phyloP scores from a whole-genome alignment of 768 basidiomycete genomes.

The Suillus hirtellus region DNA sequence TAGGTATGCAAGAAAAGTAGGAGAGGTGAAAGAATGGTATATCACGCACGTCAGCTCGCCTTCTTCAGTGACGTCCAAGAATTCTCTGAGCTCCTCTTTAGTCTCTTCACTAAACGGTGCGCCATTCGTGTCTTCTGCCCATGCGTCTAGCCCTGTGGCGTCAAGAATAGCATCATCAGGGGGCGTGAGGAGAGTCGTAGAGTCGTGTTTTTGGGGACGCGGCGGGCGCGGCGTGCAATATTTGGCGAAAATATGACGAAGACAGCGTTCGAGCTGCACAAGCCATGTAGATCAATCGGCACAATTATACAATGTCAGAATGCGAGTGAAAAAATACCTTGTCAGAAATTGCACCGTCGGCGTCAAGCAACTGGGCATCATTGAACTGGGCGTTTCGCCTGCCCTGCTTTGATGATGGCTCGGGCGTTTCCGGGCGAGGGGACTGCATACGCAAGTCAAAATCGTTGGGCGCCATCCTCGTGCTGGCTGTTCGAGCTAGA shows the following conservation, averaged over 20 bases:
- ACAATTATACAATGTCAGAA: not conserved
- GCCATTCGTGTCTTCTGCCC: conserved; percentile 84
- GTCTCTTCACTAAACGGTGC: conserved; percentile 73
- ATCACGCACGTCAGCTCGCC: conserved; percentile 68
- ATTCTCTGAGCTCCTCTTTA: conserved; percentile 75
- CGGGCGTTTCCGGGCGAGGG: conserved; percentile 60
- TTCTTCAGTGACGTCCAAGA: conserved; percentile 71
- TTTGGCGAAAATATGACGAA: conserved; percentile 78
- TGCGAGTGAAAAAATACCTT: conserved; percentile 43
- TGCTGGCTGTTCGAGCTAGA: conserved; percentile 7
- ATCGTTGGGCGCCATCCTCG: conserved; percentile 9
- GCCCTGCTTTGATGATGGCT: conserved; percentile 61
- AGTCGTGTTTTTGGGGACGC: conserved; percentile 21
- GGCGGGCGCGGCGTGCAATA: conserved; percentile 56
- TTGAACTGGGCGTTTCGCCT: conserved; percentile 47
- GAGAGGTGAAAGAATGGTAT: conserved; percentile 1
- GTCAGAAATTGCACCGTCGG: conserved; percentile 66
- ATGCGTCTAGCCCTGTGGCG: conserved; percentile 64
- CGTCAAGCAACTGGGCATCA: conserved; percentile 62
- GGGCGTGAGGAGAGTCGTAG: conserved; percentile 42
- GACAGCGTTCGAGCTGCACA: conserved; percentile 61
- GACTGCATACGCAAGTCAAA: conserved; percentile 37
- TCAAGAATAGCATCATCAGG: conserved; percentile 57
- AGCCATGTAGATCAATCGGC: not conserved
- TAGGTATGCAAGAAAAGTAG: conserved; percentile 5